Base-by-base conservation (phyloP, 345 rosid genomes). In the Syzygium grande region DNA sequence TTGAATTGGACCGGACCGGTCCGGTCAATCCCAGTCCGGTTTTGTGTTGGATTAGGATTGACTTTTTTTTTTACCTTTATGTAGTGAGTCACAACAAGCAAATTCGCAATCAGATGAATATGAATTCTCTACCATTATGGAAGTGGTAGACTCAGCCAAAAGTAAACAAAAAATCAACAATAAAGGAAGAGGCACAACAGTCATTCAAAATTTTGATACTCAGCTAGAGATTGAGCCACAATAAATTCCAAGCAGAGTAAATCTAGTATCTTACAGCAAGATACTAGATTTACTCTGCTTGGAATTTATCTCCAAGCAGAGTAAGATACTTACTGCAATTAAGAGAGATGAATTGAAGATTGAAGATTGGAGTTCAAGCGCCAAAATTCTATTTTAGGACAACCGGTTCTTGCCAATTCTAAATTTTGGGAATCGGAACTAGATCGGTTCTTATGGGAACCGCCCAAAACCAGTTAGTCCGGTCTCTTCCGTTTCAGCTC, bases 401-500 rank as follows among this genome's bases (percentile, higher is more conserved):
- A 27, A 1, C 8, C 9, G 5, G 7, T 2, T 27, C 30, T 0
- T 1, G 3, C 46, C 46, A 4, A 43, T 43, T 43, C 46, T 43
- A 43, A 43, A 43, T 43, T 43, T 43, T 43, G 46, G 46, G 46
- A 43, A 43, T 6, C 46, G 46, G 7, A 43, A 43, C 46, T 43
- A 43, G 46, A 43, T 1, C 46, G 46, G 4, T 43, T 43, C 46
- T 43, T 43, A 4, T 43, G 46, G 46, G 46, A 43, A 43, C 46
- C 3, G 7, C 46, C 46, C 7, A 43, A 0, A 43, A 43, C 5
- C 5, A 7, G 46, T 43, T 1, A 1, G 11, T 27, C 1, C 2
- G 9, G 14, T 59, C 3, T 2, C 0, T 7, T 59, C 1, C 1
- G 0, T 58, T 58, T 6, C 11, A 4, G 7, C 46, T 43, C 12